These are phyloP conservation scores for Collybia sordida DNA, from an alignment of 768 basidiomycete species.

Conservation along the genomic window DNA sequence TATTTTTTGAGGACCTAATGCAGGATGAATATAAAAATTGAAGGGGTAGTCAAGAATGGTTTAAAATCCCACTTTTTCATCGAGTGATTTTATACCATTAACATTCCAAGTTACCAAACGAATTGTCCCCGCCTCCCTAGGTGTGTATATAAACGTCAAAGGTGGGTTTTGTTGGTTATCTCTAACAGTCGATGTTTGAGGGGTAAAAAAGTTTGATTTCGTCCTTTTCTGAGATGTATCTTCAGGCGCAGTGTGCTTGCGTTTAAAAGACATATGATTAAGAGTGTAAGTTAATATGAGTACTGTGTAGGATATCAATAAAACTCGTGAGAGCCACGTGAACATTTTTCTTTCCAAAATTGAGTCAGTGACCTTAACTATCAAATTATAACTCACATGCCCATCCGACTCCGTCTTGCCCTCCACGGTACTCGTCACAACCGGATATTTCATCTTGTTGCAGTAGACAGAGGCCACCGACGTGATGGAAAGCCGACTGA, in stretches of 20 bases:
- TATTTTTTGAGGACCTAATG: constrained; percentile 11
- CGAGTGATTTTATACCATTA: constrained; percentile 11
- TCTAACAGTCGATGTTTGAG: background rate
- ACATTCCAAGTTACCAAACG: constrained; percentile 14
- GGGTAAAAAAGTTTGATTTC: background rate
- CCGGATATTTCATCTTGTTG: constrained; percentile 84
- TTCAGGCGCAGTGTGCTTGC: background rate
- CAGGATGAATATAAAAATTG: background rate
- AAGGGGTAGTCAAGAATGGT: background rate
- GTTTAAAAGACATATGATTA: constrained; percentile 2
- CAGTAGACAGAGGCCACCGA: constrained; percentile 65
- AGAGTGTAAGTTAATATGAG: no score
- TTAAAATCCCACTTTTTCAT: constrained; percentile 1
- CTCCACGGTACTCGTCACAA: constrained; percentile 76
- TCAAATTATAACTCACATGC: constrained; percentile 54
- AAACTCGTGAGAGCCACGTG: background rate
- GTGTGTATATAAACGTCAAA: background rate
- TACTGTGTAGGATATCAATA: no score
- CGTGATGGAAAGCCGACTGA: constrained; percentile 89
- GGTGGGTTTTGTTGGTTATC: background rate
- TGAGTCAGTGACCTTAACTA: no score
- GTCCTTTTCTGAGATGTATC: background rate
- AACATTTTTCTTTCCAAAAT: background rate
- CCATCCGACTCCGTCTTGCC: constrained; percentile 82
- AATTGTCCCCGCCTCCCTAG: background rate